phyloP scores from a whole-genome alignment of 2,329 filamentous ascomycete species.

The Fusarium metavorans region DNA sequence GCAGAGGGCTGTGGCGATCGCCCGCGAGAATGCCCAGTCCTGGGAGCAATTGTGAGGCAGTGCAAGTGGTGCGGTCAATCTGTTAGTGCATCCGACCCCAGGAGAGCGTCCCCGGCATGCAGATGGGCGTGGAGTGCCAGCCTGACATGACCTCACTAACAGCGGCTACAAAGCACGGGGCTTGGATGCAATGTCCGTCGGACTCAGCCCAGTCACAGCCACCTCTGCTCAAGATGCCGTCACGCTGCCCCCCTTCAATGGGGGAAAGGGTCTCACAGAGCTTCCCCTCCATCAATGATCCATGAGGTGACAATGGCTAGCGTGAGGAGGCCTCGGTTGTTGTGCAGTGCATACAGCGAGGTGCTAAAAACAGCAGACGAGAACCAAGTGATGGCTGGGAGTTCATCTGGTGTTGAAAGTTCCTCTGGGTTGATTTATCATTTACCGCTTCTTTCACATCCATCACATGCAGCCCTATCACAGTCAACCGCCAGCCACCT shows the following conservation, averaged over 20 bases:
- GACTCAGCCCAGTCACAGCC: slow-evolving; percentile 36
- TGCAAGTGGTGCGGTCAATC: background rate
- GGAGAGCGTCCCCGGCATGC: background rate
- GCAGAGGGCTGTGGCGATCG: slow-evolving; percentile 4
- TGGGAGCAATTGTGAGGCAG: background rate
- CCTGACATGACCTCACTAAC: slow-evolving; percentile 14
- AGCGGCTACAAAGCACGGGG: slow-evolving; percentile 12
- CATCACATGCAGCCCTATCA: slow-evolving; percentile 26
- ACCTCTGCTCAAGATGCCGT: slow-evolving; percentile 21
- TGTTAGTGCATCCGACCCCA: background rate
- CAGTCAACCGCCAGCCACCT: slow-evolving; percentile 14
- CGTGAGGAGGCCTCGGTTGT: slow-evolving; percentile 6
- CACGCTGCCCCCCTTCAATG: slow-evolving; percentile 2
- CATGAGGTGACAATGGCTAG: slow-evolving; percentile 7
- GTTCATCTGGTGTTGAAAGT: slow-evolving; percentile 1
- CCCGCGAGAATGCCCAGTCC: background rate
- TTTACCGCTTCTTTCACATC: slow-evolving; percentile 24
- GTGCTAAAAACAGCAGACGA: slow-evolving; percentile 7
- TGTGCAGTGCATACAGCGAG: slow-evolving; percentile 6
- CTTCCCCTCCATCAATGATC: slow-evolving; percentile 7
- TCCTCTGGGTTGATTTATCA: background rate
- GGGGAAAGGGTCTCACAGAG: background rate
- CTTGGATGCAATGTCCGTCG: slow-evolving; percentile 16
- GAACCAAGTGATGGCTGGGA: background rate
- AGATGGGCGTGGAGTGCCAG: background rate